Base-by-base conservation (phyloP, 2,329 filamentous ascomycete species). In the Xylariaceae sp. region DNA sequence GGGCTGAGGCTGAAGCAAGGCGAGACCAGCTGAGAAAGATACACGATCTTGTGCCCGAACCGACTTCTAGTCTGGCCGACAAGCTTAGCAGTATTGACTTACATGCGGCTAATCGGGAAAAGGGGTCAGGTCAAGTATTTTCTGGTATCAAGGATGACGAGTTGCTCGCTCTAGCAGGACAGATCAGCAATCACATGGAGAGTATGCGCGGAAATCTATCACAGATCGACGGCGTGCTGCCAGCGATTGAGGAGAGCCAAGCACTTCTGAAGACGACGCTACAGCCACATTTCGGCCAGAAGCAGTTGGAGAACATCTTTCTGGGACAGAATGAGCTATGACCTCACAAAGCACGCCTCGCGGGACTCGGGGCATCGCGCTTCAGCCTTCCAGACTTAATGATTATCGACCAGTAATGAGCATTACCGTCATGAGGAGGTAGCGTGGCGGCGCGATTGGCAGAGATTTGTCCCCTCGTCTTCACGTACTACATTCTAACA, bases 141-240 rank as follows among this genome's bases (percentile, higher is more conserved):
- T 51, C 64, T 4, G 60, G 58, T 35, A 58, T 71, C 2, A 56
- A 73, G 35, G 74, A 79, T 37, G 73, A 76, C 17, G 78, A 80
- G 50, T 66, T 83, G 13, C 65, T 75, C n/a, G 69, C 71, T 1
- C 67, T 83, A 2, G 77, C 76, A 0, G 69, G 75, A 13, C 81
- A 84, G 67, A 74, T 85, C 15, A 73, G 74, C 9, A 82, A 71
- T 55, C 82, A 85, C 63, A 79, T 84, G 72, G 80, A 84, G 61
- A 84, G 80, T 65, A 79, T 86, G 67, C 74, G 73, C 57, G 73
- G 73, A 49, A 85, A 85, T 66, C 72, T 84, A 45, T 72, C 76
- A 58, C 82, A 84, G 71, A 77, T 82, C 11, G 78, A 80, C 1
- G 80, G 78, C 5, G 73, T 86, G 3, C 65, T 78, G 4, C 79